A percentile compares a stretch with the other conserved stretches of the same genome.
Conservation (phyloP, 2,329 filamentous ascomycete species). For the Macrophomina pseudophaseolina region DNA sequence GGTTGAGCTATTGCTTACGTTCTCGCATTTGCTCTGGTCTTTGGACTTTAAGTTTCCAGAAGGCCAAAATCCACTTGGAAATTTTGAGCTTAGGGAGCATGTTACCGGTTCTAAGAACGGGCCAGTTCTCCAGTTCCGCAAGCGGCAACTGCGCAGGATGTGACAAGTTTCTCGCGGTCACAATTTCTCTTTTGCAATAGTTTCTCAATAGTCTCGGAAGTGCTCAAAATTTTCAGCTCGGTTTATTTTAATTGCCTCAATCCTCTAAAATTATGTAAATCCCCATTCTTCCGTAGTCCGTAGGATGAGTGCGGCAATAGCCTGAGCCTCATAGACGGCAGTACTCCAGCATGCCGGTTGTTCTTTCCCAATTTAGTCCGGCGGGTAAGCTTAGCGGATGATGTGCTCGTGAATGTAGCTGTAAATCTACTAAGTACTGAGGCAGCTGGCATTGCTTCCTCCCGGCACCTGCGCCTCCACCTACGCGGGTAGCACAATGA, state of each 20-base stretch:
- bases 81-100: constrained; percentile 10
- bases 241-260: not conserved
- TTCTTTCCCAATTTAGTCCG: not conserved
- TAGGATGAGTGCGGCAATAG: not conserved
- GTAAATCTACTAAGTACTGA: not conserved
- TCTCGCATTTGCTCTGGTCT: constrained; percentile 62
- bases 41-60: constrained; percentile 55
- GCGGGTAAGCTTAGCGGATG: not conserved
- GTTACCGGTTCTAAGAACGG: constrained; percentile 5
- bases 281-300: not conserved
- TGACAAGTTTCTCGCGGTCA: not conserved
- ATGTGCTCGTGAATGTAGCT: not conserved
- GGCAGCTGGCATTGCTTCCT: not conserved
- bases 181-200: not conserved
- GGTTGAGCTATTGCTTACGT: constrained; percentile 62
- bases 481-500: constrained; percentile 4
- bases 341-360: not conserved
- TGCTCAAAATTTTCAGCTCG: not conserved
- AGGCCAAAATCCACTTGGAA: constrained; percentile 3
- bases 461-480: not conserved
- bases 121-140: constrained; percentile 13
- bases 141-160: constrained; percentile 1
- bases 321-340: not conserved
- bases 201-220: not conserved
- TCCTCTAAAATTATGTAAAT: not conserved